phyloP scores from a whole-genome alignment of 805 yeast species.

The Sugiyamaella qingdaonensis region DNA sequence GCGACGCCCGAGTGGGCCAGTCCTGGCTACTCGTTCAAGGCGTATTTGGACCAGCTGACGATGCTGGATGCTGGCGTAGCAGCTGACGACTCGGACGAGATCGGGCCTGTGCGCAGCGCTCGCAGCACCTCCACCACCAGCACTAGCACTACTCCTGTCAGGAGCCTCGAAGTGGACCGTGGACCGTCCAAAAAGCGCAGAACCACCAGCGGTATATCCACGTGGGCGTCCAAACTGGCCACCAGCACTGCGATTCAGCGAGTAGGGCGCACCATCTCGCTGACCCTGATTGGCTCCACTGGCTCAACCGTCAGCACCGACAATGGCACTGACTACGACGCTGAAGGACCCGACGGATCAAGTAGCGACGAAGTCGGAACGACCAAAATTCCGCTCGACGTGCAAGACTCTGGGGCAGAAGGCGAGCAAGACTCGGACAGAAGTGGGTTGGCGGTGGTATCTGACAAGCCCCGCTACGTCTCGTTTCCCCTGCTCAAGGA shows the following conservation, averaged over 20 bases:
- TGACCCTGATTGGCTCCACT: background rate
- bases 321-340: background rate
- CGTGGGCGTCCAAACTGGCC: slow-evolving; percentile 1
- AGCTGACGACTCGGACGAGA: slow-evolving; percentile 1
- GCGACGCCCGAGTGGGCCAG: slow-evolving; percentile 20
- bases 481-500: slow-evolving; percentile 16
- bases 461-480: slow-evolving; percentile 8
- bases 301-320: background rate
- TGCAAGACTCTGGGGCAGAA: background rate
- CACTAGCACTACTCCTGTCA: too few species aligned
- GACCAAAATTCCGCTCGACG: background rate
- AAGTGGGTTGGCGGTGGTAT: background rate
- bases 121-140: too few species aligned
- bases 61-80: background rate
- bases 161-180: too few species aligned
- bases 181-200: background rate
- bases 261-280: background rate
- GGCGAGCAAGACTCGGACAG: background rate
- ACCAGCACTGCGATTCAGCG: background rate
- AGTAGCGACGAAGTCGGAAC: background rate
- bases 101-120: background rate
- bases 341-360: background rate
- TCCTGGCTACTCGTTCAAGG: slow-evolving; percentile 16
- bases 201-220: background rate
- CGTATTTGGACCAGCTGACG: slow-evolving; percentile 12